A percentile compares a stretch with the other conserved stretches of the same genome.
phyloP scores from a whole-genome alignment of 2,329 filamentous ascomycete genomes.

The Aureobasidium sp. region DNA sequence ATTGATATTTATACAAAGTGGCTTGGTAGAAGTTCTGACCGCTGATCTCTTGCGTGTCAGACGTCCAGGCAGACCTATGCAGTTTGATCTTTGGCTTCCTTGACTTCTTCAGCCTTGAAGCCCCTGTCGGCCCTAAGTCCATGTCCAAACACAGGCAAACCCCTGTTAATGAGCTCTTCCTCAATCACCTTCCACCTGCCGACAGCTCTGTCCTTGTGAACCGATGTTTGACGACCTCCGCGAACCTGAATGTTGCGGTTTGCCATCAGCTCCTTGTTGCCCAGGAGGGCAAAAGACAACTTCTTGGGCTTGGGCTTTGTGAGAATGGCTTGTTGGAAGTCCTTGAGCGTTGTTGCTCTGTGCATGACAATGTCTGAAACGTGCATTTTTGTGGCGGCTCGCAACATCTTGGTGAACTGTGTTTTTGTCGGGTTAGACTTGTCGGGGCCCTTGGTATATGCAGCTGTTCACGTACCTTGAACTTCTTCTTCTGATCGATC shows the following conservation, averaged over 20 bases:
- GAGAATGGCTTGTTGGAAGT: conserved; percentile 30
- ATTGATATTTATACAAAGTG: not conserved
- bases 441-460: not conserved
- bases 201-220: conserved; percentile 61
- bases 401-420: conserved; percentile 71
- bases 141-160: conserved; percentile 48
- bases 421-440: conserved; percentile 15
- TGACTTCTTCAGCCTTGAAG: not conserved
- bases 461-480: conserved; percentile 50
- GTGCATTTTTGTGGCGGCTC: conserved; percentile 69
- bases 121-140: conserved; percentile 2
- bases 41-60: not conserved
- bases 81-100: not conserved
- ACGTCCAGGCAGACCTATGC: not conserved
- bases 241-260: conserved; percentile 65
- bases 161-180: conserved; percentile 55
- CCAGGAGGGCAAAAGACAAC: conserved; percentile 52
- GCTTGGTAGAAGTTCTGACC: not conserved
- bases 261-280: conserved; percentile 37
- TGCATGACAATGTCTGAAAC: conserved; percentile 61
- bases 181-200: conserved; percentile 76
- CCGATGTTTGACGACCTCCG: conserved; percentile 54
- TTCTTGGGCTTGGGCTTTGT: conserved; percentile 39
- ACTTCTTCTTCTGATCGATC: conserved; percentile 53
- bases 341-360: conserved; percentile 27